These are phyloP conservation scores for Haematococcus sp. DNA, from an alignment of 139 green algal genomes.

Conservation along the genomic window DNA sequence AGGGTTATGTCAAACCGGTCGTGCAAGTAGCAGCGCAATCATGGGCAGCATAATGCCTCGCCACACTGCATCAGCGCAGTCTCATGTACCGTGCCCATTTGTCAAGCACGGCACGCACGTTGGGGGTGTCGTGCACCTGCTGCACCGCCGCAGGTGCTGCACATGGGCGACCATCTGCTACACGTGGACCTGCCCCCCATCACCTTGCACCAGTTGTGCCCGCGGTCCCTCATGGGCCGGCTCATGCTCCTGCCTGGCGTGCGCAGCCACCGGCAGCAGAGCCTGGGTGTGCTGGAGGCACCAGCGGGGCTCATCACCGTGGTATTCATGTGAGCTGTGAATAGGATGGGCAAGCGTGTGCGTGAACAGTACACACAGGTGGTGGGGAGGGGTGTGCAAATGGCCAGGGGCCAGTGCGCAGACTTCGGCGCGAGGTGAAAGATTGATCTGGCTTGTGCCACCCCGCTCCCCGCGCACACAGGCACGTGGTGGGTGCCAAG, in stretches of 20 bases:
- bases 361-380: too few relatives aligned
- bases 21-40: too few relatives aligned
- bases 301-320: slow-evolving; percentile 20
- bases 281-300: slow-evolving; percentile 24
- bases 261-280: not conserved
- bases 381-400: too few relatives aligned
- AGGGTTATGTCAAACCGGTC: too few relatives aligned
- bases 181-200: slow-evolving; percentile 5
- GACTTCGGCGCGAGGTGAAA: not conserved
- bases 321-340: slow-evolving; percentile 21
- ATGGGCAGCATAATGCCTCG: too few relatives aligned
- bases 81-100: too few relatives aligned
- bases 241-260: slow-evolving; percentile 15
- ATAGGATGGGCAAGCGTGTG: too few relatives aligned
- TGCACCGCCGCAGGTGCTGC: slow-evolving; percentile 39
- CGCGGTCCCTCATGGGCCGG: slow-evolving; percentile 16
- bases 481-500: slow-evolving; percentile 5
- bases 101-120: too few relatives aligned
- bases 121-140: too few relatives aligned
- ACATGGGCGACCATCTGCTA: slow-evolving; percentile 32
- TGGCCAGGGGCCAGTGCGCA: not conserved
- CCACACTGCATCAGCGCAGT: too few relatives aligned
- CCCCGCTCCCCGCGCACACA: not conserved
- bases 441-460: not conserved
- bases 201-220: slow-evolving; percentile 19